Base-by-base conservation (phyloP, 2,329 filamentous ascomycete genomes). In the Neonectria ditissima region DNA sequence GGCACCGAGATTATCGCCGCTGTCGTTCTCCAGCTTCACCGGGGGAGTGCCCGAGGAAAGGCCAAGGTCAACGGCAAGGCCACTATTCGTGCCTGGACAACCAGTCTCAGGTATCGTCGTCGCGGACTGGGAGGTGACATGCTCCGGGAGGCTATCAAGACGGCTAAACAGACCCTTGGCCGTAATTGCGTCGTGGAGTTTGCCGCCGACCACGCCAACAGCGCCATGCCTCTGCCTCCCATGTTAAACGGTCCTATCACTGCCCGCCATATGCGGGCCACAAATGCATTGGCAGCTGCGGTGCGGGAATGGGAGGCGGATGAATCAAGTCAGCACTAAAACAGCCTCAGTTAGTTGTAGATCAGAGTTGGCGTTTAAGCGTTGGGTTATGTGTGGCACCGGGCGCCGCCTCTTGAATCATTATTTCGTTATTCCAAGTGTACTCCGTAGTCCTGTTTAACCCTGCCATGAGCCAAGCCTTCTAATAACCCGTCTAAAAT, bases 31-130 rank as follows among this genome's bases (percentile, higher is more conserved):
- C 86, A 87, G 4, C 83, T 92, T 71, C 83, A 44, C 7, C 59
- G 60, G 20, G 52, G 50, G 16, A 55, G 58, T 9, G 37, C 52
- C 4, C 39, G 61, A 24, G 51, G 47, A 45, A 60, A 63, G 20
- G 22, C 52, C 14, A 18, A 22, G 69, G 81, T 81, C 67, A 84
- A 85, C 26, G 87, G 87, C 50, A 85, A 83, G 62, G 91, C 89
- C 4, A 79, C 91, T 32, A 89, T 97, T 55, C 87, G 91, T 16
- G 93, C 91, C 3, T 97, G 93, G 93, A 94, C 93, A 1, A 92
- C 94, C 1, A 86, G 84, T 75, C 78, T 89, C 53, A 83, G 85
- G 69, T 96, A 93, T 77, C 85, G 93, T 20, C 81, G 85, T 28
- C 87, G 87, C 63, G 92, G 93, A 0, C 82, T 96, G 8, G 93